phyloP scores from a whole-genome alignment of 2,329 filamentous ascomycete species.

The Orbilia quercus region DNA sequence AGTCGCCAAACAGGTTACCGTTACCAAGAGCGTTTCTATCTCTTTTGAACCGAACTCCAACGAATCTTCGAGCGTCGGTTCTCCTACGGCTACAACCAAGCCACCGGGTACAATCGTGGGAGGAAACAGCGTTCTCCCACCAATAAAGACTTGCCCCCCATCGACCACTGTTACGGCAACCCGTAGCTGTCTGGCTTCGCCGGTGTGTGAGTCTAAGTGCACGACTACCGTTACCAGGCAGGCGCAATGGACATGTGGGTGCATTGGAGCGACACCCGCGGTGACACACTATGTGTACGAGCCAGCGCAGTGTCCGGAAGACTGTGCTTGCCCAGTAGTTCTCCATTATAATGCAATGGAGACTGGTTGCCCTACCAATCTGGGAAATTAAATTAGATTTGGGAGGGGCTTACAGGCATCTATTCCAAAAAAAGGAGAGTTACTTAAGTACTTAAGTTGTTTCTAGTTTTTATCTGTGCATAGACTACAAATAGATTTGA shows the following conservation, averaged over 20 bases:
- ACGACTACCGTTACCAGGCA: neutral
- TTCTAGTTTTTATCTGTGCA: too few species aligned
- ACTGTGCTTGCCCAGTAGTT: neutral
- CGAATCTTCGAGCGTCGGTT: neutral
- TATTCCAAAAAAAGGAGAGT: too few species aligned
- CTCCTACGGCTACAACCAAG: neutral
- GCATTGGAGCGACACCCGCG: neutral
- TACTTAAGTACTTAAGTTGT: too few species aligned
- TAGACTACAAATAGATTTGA: too few species aligned
- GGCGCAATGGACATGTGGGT: slow-evolving; percentile 1
- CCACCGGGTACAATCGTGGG: neutral
- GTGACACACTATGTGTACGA: neutral
- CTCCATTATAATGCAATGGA: slow-evolving; percentile 3
- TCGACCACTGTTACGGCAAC: slow-evolving; percentile 6
- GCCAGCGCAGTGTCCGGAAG: neutral
- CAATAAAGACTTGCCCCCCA: slow-evolving; percentile 3
- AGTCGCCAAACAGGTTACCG: neutral
- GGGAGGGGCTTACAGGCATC: neutral
- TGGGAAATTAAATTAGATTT: neutral
- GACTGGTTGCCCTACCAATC: slow-evolving; percentile 1
- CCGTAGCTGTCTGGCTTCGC: neutral
- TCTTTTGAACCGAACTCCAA: too few species aligned
- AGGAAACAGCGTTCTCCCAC: neutral
- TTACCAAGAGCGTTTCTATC: neutral
- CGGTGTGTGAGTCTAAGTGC: neutral